A percentile compares a stretch with the other conserved stretches of the same genome.
Conservation (phyloP, 2,329 filamentous ascomycete species). For the Pestalotiopsis sp. region DNA sequence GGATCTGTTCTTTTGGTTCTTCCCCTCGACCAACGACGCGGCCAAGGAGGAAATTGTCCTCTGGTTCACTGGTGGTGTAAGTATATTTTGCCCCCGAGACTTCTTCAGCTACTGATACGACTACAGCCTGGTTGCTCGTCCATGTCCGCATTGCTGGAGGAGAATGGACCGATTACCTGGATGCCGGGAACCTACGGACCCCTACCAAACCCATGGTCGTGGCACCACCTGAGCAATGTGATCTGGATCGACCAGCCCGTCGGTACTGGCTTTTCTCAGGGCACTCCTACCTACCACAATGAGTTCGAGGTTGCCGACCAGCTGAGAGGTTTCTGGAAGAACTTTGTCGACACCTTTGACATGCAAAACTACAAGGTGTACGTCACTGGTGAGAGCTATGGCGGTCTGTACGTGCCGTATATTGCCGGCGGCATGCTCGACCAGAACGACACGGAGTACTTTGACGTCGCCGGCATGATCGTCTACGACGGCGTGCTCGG, state of each 20-base stretch:
- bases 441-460: constrained; percentile 65
- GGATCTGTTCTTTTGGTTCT: constrained; percentile 58
- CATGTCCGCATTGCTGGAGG: constrained; percentile 60
- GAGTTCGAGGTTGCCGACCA: constrained; percentile 57
- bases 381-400: constrained; percentile 74
- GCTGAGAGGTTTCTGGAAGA: constrained; percentile 65
- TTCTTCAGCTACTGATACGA: neutral
- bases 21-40: constrained; percentile 45
- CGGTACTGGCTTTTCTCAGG: constrained; percentile 15
- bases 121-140: constrained; percentile 38
- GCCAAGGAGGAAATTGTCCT: constrained; percentile 51
- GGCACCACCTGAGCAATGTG: constrained; percentile 62
- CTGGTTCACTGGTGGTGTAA: constrained; percentile 46
- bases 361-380: constrained; percentile 71
- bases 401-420: constrained; percentile 70
- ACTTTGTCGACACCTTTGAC: constrained; percentile 73
- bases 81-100: constrained; percentile 18
- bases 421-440: constrained; percentile 75
- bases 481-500: constrained; percentile 73
- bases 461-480: constrained; percentile 68
- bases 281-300: constrained; percentile 48
- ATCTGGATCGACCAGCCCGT: constrained; percentile 60
- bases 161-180: constrained; percentile 61
- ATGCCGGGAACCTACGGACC: constrained; percentile 58
- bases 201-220: constrained; percentile 55